These are phyloP conservation scores for Elymus sibiricus DNA, from an alignment of 176 grass and related monocot genomes.

Conservation along the genomic window DNA sequence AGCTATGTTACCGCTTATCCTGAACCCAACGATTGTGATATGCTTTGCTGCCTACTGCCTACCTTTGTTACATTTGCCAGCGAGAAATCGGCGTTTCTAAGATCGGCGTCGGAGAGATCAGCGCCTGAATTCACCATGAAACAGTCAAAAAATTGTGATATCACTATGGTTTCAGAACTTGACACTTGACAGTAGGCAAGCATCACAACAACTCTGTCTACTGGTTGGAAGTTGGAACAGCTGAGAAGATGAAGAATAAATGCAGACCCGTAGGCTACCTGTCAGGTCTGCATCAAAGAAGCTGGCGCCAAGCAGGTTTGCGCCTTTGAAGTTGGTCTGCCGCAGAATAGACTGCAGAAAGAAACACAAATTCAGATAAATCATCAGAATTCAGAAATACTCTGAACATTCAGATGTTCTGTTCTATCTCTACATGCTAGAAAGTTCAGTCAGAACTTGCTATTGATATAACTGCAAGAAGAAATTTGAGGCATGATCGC, in stretches of 20 bases:
- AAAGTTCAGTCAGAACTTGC: background rate
- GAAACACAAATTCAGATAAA: background rate
- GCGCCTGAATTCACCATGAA: conserved; percentile 40
- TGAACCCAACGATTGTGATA: background rate
- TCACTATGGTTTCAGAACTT: background rate
- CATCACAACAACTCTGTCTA: background rate
- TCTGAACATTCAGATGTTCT: too few relatives aligned
- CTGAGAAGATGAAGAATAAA: background rate
- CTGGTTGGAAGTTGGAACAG: background rate
- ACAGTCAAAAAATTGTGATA: background rate
- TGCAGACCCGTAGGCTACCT: conserved; percentile 4
- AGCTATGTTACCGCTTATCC: background rate
- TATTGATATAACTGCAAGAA: background rate
- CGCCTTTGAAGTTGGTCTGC: conserved; percentile 84
- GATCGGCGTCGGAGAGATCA: conserved; percentile 72
- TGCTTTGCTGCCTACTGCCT: background rate
- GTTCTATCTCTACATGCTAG: too few relatives aligned
- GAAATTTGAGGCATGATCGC: background rate
- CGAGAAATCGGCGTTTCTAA: conserved; percentile 63
- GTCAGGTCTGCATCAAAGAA: conserved; percentile 93
- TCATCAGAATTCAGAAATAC: background rate
- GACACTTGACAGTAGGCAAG: background rate
- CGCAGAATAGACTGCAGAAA: conserved; percentile 66
- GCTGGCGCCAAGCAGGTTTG: conserved; percentile 77
- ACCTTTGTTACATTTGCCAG: conserved; percentile 83